Evolutionary conservation across 202 grass and related monocot genomes (phyloP), one percentile per base, ranked within the genome.

Genomic region (Musa balbisiana): DNA sequence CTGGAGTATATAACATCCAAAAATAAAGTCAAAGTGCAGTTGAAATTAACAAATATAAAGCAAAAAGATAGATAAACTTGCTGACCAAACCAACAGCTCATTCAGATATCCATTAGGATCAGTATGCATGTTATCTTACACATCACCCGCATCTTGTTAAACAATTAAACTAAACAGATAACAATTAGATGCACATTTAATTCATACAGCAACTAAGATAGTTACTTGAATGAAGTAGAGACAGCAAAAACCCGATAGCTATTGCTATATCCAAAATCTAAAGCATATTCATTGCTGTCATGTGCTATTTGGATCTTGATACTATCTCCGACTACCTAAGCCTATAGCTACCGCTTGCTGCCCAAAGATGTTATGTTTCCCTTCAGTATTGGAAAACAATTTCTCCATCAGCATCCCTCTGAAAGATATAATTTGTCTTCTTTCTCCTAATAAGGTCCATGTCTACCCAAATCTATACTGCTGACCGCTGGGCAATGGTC

Each of bases 361-460:
- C 52, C 89, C 82, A 76, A 92, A 89, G 11, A 69, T 82, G 19
- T 62, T 81, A 65, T 78, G 75, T 76, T 84, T 87, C 77, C 78
- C 88, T 19, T 83, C 73, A 74, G 78, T 92, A 69, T 79, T 85
- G 64, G 3, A 69, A 82, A 25, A 85, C 89, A 51, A 15, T 53
- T 72, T 86, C 89, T 3, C 84, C 87, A 82, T 89, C 89, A 73
- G 72, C 60, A 23, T 52, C 52, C 10, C 77, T 92, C 23, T 76
- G 85, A 54, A 89, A 89, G 25, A 92, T 59, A 82, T 62, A 72
- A 79, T 85, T 74, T 84, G 77, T 9, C 86, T 92, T 13, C 87
- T 87, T 68, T n/a, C 71, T 78, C 64, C 86, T 52, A 43, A 23
- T 92, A 75, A 78, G 78, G 53, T 53, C 92, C 92, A 73, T 82